phyloP scores from a whole-genome alignment of 202 grass and related monocot genomes.

The Cymbopogon flexuosus region DNA sequence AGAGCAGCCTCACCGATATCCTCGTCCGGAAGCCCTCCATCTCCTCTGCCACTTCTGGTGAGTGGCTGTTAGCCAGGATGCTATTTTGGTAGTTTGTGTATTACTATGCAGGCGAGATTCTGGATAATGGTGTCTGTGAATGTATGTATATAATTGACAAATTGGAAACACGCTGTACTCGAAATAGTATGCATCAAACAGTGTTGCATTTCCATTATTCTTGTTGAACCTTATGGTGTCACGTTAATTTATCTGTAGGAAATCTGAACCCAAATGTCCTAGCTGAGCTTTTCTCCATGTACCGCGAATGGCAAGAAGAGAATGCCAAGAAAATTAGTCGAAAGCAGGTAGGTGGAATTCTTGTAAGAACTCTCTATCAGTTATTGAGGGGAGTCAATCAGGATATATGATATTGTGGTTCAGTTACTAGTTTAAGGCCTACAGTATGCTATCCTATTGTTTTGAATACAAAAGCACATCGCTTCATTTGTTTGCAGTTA shows the following conservation, averaged over 20 bases:
- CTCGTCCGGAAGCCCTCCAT: constrained; percentile 52
- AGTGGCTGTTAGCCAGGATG: constrained; percentile 1
- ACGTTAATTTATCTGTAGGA: constrained; percentile 39
- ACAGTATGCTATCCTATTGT: not conserved
- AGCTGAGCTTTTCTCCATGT: constrained; percentile 73
- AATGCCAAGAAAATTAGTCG: constrained; percentile 71
- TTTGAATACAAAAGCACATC: not conserved
- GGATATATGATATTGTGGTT: not conserved
- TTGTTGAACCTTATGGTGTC: constrained; percentile 2
- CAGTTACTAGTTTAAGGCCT: not conserved
- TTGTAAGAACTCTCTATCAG: not conserved
- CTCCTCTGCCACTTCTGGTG: constrained; percentile 34
- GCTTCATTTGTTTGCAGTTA: not conserved
- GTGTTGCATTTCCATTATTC: not conserved
- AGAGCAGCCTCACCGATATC: constrained; percentile 69
- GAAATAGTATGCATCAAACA: not conserved
- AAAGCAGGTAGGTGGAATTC: constrained; percentile 48
- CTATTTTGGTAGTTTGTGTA: not conserved
- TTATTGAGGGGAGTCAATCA: not conserved
- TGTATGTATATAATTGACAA: not conserved
- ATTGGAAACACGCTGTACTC: not conserved
- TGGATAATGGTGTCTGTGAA: not conserved
- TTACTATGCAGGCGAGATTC: not conserved
- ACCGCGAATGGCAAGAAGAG: constrained; percentile 79
- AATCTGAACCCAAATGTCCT: constrained; percentile 65